A percentile compares a stretch with the other conserved stretches of the same genome.
Conservation (phyloP, 1,139 yeast species). For the Pichia cactophila region DNA sequence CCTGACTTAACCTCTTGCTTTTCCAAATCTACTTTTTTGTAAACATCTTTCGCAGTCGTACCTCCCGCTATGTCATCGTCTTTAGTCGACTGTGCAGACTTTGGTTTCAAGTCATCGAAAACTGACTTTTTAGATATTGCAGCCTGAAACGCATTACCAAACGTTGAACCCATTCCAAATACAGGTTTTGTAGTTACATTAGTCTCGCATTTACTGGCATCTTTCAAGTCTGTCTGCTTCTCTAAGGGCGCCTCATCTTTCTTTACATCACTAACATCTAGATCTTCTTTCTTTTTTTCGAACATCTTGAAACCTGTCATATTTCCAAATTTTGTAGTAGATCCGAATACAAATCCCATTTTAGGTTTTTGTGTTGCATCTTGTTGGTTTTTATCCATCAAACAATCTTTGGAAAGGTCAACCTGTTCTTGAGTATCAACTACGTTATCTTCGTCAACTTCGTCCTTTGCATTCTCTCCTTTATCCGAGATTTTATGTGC, state of each 20-base stretch:
- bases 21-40: slow-evolving; percentile 43
- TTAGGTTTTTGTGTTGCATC: not conserved
- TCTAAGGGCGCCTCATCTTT: not conserved
- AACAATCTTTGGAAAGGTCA: too few relatives aligned
- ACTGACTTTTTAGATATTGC: slow-evolving; percentile 47
- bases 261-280: not conserved
- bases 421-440: not conserved
- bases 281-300: not conserved
- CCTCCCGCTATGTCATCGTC: slow-evolving; percentile 9
- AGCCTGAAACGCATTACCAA: slow-evolving; percentile 50
- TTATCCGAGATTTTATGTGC: not conserved
- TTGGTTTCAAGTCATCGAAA: slow-evolving; percentile 34
- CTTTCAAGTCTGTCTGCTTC: not conserved
- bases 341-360: slow-evolving; percentile 35
- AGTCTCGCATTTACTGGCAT: not conserved
- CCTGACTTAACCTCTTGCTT: slow-evolving; percentile 70
- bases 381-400: not conserved
- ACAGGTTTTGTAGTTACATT: slow-evolving; percentile 19
- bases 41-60: slow-evolving; percentile 23
- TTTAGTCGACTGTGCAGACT: slow-evolving; percentile 15
- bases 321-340: slow-evolving; percentile 46
- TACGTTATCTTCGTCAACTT: not conserved
- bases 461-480: slow-evolving; percentile 1
- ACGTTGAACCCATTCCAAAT: slow-evolving; percentile 56
- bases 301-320: slow-evolving; percentile 28